Percentiles rank a stretch among this genome's conserved stretches.
These are phyloP conservation scores for Arbutus unedo DNA, from an alignment of 148 eudicot species.

Conservation along the genomic window DNA sequence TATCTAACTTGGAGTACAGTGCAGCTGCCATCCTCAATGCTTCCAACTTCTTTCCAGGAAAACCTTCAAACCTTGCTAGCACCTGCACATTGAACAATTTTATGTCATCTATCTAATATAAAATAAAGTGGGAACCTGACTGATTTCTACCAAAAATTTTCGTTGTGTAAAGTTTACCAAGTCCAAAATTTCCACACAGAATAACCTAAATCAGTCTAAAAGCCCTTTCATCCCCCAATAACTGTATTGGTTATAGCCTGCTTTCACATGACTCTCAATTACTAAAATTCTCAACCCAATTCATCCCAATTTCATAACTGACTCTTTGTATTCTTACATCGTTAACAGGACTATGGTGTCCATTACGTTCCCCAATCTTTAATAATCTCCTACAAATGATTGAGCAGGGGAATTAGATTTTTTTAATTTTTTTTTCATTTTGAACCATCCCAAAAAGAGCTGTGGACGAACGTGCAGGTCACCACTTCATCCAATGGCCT, in stretches of 20 bases:
- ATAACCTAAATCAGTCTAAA: neutral
- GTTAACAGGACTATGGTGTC: too few relatives aligned
- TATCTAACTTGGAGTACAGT: constrained; percentile 62
- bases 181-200: neutral
- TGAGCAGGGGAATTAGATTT: neutral
- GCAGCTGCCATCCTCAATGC: constrained; percentile 90
- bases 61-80: constrained; percentile 85
- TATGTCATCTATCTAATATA: neutral
- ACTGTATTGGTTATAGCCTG: neutral
- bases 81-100: constrained; percentile 37
- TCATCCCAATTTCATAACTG: too few relatives aligned
- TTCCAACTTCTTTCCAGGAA: constrained; percentile 80
- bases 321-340: too few relatives aligned
- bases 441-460: neutral
- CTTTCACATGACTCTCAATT: neutral
- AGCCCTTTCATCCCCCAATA: neutral
- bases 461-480: neutral
- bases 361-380: too few relatives aligned
- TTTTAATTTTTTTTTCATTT: too few relatives aligned
- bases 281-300: too few relatives aligned
- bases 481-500: neutral
- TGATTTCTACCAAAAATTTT: neutral
- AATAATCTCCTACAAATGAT: neutral
- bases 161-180: neutral
- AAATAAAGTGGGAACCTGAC: neutral